Evolutionary conservation across 306 rosid genomes (phyloP).

Genomic region (Citrullus amarus): DNA sequence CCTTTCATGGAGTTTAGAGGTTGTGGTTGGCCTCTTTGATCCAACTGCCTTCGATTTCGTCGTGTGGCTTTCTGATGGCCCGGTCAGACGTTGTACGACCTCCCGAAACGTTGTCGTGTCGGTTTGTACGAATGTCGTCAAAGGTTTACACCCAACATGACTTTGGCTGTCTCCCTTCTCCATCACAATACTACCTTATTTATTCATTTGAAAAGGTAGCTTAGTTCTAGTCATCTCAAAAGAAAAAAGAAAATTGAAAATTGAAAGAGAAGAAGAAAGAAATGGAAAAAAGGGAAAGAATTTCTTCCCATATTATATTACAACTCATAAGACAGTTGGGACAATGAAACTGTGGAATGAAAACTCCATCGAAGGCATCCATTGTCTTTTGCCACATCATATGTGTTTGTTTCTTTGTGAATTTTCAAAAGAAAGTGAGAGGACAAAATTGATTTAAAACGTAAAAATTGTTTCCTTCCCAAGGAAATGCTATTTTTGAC

Average conservation of each 20-base stretch:
- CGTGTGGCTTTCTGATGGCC: constrained; percentile 32
- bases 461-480: neutral
- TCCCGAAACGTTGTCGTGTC: constrained; percentile 54
- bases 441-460: neutral
- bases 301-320: constrained; percentile 8
- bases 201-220: neutral
- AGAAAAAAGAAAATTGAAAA: neutral
- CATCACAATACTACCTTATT: neutral
- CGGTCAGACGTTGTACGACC: constrained; percentile 69
- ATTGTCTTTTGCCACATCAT: constrained; percentile 28
- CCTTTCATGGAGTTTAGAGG: constrained; percentile 66
- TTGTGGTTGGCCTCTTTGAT: constrained; percentile 19
- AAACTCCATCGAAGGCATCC: constrained; percentile 17
- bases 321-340: constrained; percentile 33
- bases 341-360: constrained; percentile 42
- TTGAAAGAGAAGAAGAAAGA: constrained; percentile 11
- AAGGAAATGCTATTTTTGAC: neutral
- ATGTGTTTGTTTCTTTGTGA: constrained; percentile 12
- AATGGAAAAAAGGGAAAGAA: constrained; percentile 8
- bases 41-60: constrained; percentile 9
- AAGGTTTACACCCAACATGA: constrained; percentile 28
- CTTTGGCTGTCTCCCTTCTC: neutral
- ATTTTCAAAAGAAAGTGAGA: neutral
- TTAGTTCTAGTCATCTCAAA: neutral
- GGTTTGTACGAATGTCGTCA: constrained; percentile 68